Evolutionary conservation across 345 rosid genomes (phyloP).

Genomic region (Heritiera littoralis): DNA sequence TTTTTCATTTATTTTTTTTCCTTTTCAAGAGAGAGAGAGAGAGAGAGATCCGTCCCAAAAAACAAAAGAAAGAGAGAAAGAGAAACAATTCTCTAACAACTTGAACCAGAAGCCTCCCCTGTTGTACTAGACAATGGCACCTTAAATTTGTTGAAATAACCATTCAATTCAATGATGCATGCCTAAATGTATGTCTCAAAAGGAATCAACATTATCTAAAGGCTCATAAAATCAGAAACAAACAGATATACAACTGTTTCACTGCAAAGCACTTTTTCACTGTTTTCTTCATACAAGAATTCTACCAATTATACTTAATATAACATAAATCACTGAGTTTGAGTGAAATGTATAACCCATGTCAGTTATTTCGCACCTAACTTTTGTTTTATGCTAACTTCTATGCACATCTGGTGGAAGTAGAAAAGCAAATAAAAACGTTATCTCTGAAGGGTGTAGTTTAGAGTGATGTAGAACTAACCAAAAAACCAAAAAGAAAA

Average conservation of each 20-base stretch:
- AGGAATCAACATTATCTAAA: background rate
- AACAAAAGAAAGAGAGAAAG: background rate
- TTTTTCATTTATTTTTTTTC: background rate
- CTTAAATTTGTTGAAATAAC: slow-evolving; percentile 6
- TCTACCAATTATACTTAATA: too few species aligned
- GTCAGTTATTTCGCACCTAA: background rate
- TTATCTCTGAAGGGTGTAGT: background rate
- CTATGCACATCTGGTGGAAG: background rate
- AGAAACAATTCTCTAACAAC: background rate
- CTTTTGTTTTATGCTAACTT: background rate
- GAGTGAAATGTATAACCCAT: background rate
- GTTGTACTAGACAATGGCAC: background rate
- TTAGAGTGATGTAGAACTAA: background rate
- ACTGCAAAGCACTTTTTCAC: too few species aligned
- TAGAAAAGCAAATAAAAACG: background rate
- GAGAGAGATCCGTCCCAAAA: too few species aligned
- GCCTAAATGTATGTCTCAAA: background rate
- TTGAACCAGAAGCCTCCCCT: background rate
- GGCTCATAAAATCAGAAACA: background rate
- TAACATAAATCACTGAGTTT: background rate
- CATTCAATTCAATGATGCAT: slow-evolving; percentile 10
- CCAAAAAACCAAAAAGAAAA: background rate
- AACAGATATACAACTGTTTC: background rate
- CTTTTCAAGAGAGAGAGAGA: background rate
- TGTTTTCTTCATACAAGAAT: too few species aligned